Evolutionary conservation across 169 alveolate species (phyloP), one percentile per base, ranked within the genome.

Genomic region (Cryptosporidium tyzzeri): DNA sequence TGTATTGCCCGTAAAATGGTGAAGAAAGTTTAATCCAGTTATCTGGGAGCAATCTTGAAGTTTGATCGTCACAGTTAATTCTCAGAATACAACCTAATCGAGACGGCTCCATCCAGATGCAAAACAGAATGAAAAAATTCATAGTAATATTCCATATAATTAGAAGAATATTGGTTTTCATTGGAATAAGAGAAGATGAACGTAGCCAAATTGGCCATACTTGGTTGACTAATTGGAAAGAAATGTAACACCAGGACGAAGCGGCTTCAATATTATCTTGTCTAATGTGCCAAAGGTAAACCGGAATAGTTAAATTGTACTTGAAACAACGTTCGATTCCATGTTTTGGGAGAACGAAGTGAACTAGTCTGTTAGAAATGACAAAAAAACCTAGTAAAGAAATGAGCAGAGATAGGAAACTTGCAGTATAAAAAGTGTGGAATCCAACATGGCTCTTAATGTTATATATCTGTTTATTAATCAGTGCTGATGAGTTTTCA

Each of bases 251-350:
- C 89, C 89, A 80, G 12, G 89, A 37, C 8, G 89, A 80, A 9
- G 89, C 73, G 2, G 89, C 69, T 26, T 80, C 89, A 5, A 80
- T 61, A 67, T 80, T 80, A 48, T 80, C 89, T 62, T 80, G 89
- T 48, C 74, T 80, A 8, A 80, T 31, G 39, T 80, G 48, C 89
- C 89, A 80, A 44, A 80, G 75, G 26, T 80, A 33, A 33, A 53
- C 67, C 23, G 89, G 89, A 80, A 80, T 23, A 14, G 33, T 23
- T 10, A 59, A 18, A 29, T 80, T 80, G 23, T 62, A 67, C 50
- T 62, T 44, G 26, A 58, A 80, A 14, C 80, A 37, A 12, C 31
- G 74, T 18, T 45, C 67, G 6, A 80, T 80, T 48, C 68, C 68
- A 31, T 80, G 21, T 10, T 80, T 62, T 29, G 89, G 89, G 8